Evolutionary conservation across 2,329 filamentous ascomycete genomes (phyloP).

Genomic region (Davidsoniella virescens): DNA sequence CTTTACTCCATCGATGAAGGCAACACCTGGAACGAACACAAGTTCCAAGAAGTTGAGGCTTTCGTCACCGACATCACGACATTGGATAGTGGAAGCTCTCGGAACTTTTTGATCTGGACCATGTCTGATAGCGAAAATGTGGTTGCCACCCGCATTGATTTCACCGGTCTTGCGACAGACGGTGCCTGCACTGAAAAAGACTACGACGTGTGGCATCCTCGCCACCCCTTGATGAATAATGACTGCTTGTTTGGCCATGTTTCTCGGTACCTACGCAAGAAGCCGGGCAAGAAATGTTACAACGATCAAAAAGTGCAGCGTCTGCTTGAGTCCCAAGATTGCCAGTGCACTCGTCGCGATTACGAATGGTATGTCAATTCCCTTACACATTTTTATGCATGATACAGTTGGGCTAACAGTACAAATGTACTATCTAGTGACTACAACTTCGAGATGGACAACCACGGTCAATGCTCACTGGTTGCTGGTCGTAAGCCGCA

Average conservation of each 20-base stretch:
- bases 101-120: conserved; percentile 87
- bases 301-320: conserved; percentile 59
- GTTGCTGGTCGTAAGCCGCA: conserved; percentile 55
- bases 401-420: neutral
- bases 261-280: conserved; percentile 82
- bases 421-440: conserved; percentile 38
- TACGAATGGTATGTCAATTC: conserved; percentile 64
- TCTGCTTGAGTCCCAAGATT: conserved; percentile 60
- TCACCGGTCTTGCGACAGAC: conserved; percentile 59
- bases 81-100: conserved; percentile 71
- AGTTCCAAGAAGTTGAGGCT: conserved; percentile 57
- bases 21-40: conserved; percentile 56
- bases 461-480: conserved; percentile 59
- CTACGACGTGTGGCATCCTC: conserved; percentile 76
- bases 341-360: conserved; percentile 67
- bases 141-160: conserved; percentile 73
- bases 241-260: conserved; percentile 88
- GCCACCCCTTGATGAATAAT: conserved; percentile 60
- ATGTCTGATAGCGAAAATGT: conserved; percentile 38
- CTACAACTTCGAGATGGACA: conserved; percentile 78
- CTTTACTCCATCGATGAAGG: conserved; percentile 74
- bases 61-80: conserved; percentile 70
- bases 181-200: conserved; percentile 50
- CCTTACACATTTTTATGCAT: conserved; percentile 2
- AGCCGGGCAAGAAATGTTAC: conserved; percentile 59